These are phyloP conservation scores for Pinus tabuliformis DNA, from an alignment of 75 land plant genomes.

Conservation along the genomic window DNA sequence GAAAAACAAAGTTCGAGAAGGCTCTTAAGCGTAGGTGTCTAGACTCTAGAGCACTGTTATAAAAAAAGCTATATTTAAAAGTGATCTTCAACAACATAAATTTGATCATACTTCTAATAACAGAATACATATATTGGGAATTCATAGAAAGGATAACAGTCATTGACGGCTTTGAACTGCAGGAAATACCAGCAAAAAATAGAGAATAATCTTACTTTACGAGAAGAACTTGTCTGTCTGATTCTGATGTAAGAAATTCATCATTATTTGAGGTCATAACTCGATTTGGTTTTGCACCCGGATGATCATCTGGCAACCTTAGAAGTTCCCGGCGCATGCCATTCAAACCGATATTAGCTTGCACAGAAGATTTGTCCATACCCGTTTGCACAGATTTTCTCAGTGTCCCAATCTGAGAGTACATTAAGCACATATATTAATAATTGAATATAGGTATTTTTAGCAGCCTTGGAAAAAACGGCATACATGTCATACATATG, in stretches of 20 bases:
- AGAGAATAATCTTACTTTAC: constrained; percentile 36
- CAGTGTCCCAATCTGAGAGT: constrained; percentile 14
- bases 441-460: neutral
- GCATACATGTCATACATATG: neutral
- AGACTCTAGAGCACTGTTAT: neutral
- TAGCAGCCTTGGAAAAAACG: neutral
- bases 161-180: constrained; percentile 1
- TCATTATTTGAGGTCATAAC: constrained; percentile 27
- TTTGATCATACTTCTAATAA: neutral
- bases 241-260: constrained; percentile 44
- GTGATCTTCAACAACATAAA: neutral
- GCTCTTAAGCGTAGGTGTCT: neutral
- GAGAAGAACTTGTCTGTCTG: constrained; percentile 58
- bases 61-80: neutral
- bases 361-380: constrained; percentile 10
- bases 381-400: constrained; percentile 32
- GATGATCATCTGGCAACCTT: constrained; percentile 37
- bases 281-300: constrained; percentile 17
- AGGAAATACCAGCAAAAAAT: neutral
- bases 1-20: neutral
- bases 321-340: constrained; percentile 42
- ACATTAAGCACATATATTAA: neutral
- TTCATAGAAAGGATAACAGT: neutral
- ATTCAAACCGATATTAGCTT: constrained; percentile 5
- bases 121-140: neutral